Evolutionary conservation across 495 filamentous ascomycete genomes (phyloP).

Genomic region (Hypoxylon cercidicola): DNA sequence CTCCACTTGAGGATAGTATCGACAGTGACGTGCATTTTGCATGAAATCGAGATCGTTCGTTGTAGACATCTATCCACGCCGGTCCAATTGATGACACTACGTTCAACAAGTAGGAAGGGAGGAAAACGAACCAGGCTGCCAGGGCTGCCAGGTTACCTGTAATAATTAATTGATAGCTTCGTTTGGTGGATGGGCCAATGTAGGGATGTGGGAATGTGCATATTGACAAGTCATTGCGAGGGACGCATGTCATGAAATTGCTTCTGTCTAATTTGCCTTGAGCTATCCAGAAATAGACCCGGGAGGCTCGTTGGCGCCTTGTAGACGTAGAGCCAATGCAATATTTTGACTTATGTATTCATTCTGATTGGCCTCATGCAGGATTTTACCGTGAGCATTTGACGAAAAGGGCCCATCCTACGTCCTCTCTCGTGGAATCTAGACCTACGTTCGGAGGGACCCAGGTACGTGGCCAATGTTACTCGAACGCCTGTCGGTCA

Average conservation of each 20-base stretch:
- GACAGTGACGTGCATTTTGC: slow-evolving; percentile 39
- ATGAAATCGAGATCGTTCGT: slow-evolving; percentile 35
- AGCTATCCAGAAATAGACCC: slow-evolving; percentile 24
- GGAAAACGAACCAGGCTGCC: background rate
- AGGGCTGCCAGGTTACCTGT: background rate
- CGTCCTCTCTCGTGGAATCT: slow-evolving; percentile 1
- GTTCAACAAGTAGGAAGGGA: background rate
- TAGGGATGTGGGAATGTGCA: slow-evolving; percentile 3
- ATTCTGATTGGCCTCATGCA: slow-evolving; percentile 26
- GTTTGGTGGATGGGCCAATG: background rate
- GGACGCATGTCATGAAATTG: slow-evolving; percentile 27
- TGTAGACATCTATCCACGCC: slow-evolving; percentile 6
- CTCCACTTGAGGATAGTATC: slow-evolving; percentile 27
- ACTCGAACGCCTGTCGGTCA: slow-evolving; percentile 15
- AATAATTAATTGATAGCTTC: background rate
- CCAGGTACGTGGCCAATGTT: slow-evolving; percentile 31
- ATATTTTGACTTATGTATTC: slow-evolving; percentile 18
- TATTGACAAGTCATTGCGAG: slow-evolving; percentile 35
- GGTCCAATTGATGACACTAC: background rate
- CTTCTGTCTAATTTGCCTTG: slow-evolving; percentile 26
- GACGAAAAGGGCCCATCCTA: slow-evolving; percentile 3
- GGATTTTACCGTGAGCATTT: slow-evolving; percentile 5
- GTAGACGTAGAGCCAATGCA: slow-evolving; percentile 17
- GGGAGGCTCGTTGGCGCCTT: slow-evolving; percentile 23
- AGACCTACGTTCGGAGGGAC: slow-evolving; percentile 7